Base-by-base conservation (phyloP, 805 yeast species). In the Isabelozyma gotoi region DNA sequence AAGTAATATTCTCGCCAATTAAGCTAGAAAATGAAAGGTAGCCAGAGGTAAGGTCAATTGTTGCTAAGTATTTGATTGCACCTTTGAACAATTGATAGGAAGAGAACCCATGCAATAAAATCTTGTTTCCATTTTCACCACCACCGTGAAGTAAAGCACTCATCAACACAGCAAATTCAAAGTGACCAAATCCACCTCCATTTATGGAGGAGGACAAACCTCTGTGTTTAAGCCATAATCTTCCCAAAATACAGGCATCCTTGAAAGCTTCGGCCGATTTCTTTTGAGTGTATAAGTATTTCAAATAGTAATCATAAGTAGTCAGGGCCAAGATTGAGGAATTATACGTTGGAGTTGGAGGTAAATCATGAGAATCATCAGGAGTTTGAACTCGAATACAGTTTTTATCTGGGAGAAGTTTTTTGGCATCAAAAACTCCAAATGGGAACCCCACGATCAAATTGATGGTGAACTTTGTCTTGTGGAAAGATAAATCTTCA, bases 61-160 rank as follows among this genome's bases (percentile, higher is more conserved):
- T 79, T 2, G 97, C 95, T 47, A 92, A 60, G 57, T 85, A 91
- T 54, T 82, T 81, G 44, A 94, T 74, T 1, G 88, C 82, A 59
- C 96, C 97, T 60, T 88, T 91, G 73, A 94, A 94, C 40, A 94
- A 70, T 67, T 94, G 99, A 60, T 90, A 94, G 17, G 95, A 85
- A 3, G 96, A 89, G 62, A 86, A 92, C 0, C 98, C 99, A 53
- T 84, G 85, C 32, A 90, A 63, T 43, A 94, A 71, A 18, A 89
- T 83, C 55, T 82, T 85, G 55, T 84, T 85, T 11, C 95, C 94
- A 51, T 73, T 75, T 5, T 69, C 63, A 46, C 92, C 91, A 52
- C 95, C 95, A 53, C 97, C 97, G 48, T 83, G 81, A 35, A 94
- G 69, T 42, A 94, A 67, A 1, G 90, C 85, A 34, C 96, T 84